Conservation (phyloP, 495 filamentous ascomycete species). For the Alectoria sarmentosa region DNA sequence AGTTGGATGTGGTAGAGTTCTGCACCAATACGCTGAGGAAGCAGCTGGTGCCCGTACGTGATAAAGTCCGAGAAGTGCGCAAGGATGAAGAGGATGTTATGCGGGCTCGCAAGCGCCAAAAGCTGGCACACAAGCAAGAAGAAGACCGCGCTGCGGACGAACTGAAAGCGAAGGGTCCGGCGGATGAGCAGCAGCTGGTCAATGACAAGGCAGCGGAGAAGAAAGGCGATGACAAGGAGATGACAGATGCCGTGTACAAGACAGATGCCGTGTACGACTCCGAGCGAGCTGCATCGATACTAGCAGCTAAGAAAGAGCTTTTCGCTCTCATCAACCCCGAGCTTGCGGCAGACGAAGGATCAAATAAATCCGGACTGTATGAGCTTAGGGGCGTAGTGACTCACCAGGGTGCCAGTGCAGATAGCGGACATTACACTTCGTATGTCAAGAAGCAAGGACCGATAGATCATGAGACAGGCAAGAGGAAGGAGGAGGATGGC, state of each 20-base stretch:
- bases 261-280: constrained; percentile 88
- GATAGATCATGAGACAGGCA: constrained; percentile 58
- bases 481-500: constrained; percentile 70
- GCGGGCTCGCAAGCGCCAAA: constrained; percentile 79
- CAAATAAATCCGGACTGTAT: constrained; percentile 89
- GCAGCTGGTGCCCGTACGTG: constrained; percentile 78
- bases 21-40: constrained; percentile 84
- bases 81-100: constrained; percentile 92
- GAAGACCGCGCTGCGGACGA: constrained; percentile 42
- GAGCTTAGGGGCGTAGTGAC: constrained; percentile 92
- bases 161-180: constrained; percentile 45
- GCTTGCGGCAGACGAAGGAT: constrained; percentile 65
- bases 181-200: constrained; percentile 44
- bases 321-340: constrained; percentile 63
- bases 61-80: constrained; percentile 90
- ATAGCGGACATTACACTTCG: constrained; percentile 95
- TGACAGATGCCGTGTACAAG: constrained; percentile 72
- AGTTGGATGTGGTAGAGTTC: constrained; percentile 90
- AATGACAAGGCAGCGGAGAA: constrained; percentile 48
- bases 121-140: constrained; percentile 58
- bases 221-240: constrained; percentile 54
- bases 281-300: constrained; percentile 65
- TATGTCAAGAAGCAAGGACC: constrained; percentile 87
- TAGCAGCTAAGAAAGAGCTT: constrained; percentile 76
- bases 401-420: constrained; percentile 94